Evolutionary conservation across 129 eudicot species (phyloP).

Genomic region (Chrysanthemum seticuspe): DNA sequence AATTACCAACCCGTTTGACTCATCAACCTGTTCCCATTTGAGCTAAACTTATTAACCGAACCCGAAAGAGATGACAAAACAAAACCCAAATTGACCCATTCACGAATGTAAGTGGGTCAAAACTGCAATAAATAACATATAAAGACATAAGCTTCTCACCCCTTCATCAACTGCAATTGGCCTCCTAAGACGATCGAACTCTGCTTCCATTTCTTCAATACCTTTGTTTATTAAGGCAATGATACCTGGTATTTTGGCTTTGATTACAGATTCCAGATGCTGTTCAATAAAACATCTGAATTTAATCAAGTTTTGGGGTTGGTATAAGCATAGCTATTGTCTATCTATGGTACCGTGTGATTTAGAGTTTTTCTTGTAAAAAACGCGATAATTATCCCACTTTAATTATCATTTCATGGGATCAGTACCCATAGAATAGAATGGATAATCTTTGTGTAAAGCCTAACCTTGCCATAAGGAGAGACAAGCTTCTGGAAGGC

Average conservation of each 20-base stretch:
- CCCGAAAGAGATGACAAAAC: conserved; percentile 47
- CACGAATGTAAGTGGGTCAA: neutral
- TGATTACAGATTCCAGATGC: conserved; percentile 85
- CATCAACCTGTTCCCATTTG: too few relatives aligned
- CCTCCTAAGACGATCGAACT: conserved; percentile 79
- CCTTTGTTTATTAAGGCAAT: conserved; percentile 75
- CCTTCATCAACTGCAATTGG: conserved; percentile 85
- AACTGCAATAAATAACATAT: neutral
- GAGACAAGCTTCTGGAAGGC: too few relatives aligned
- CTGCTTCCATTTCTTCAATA: conserved; percentile 83
- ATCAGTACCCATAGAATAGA: too few relatives aligned
- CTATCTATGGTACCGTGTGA: neutral
- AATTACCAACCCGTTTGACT: too few relatives aligned
- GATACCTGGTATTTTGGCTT: conserved; percentile 78
- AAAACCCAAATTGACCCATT: neutral
- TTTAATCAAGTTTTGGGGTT: conserved; percentile 10
- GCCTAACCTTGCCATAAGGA: conserved; percentile 15
- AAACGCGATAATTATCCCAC: too few relatives aligned
- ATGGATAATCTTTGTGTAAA: too few relatives aligned
- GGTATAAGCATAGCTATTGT: neutral
- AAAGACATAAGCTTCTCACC: conserved; percentile 43
- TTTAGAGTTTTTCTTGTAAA: too few relatives aligned
- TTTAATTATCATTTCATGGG: too few relatives aligned
- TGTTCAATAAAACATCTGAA: conserved; percentile 28
- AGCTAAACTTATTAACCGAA: conserved; percentile 28